These are phyloP conservation scores for Physcomitrium patens DNA, from an alignment of 225 moss, liverwort and hornwort species.

Conservation along the genomic window DNA sequence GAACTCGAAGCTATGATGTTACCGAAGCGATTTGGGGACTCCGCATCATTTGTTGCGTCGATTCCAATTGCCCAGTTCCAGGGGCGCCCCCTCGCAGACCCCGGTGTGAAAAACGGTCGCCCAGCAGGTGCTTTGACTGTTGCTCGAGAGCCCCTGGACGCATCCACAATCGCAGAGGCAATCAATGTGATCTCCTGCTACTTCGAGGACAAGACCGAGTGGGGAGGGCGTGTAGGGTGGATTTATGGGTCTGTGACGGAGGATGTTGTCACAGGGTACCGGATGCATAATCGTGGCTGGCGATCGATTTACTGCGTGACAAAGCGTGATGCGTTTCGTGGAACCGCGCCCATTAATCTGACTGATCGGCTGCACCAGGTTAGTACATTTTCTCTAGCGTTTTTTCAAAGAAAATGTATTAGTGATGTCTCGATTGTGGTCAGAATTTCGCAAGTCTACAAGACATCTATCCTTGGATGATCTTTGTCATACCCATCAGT, in stretches of 20 bases:
- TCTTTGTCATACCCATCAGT: no score
- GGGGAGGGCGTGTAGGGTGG: constrained; percentile 94
- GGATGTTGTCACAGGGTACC: constrained; percentile 92
- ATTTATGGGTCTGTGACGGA: constrained; percentile 98
- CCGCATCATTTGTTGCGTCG: constrained; percentile 53
- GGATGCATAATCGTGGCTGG: constrained; percentile 99
- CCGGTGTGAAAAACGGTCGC: constrained; percentile 73
- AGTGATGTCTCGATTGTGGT: no score
- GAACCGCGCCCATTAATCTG: constrained; percentile 89
- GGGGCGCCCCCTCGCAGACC: constrained; percentile 66
- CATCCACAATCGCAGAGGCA: constrained; percentile 80
- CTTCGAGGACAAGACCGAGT: constrained; percentile 95
- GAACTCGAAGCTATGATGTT: constrained; percentile 53
- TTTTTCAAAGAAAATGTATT: not conserved
- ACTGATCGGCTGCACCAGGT: constrained; percentile 90
- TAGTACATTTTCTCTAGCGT: not conserved
- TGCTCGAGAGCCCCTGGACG: constrained; percentile 81
- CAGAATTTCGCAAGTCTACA: no score
- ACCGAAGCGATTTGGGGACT: constrained; percentile 77
- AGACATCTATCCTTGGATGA: no score
- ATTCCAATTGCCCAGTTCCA: constrained; percentile 82
- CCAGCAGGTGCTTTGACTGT: constrained; percentile 66
- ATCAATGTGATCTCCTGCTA: constrained; percentile 89
- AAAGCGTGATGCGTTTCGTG: constrained; percentile 88
- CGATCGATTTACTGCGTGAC: constrained; percentile 89